phyloP scores from a whole-genome alignment of 306 rosid genomes.

The Inga laurina region DNA sequence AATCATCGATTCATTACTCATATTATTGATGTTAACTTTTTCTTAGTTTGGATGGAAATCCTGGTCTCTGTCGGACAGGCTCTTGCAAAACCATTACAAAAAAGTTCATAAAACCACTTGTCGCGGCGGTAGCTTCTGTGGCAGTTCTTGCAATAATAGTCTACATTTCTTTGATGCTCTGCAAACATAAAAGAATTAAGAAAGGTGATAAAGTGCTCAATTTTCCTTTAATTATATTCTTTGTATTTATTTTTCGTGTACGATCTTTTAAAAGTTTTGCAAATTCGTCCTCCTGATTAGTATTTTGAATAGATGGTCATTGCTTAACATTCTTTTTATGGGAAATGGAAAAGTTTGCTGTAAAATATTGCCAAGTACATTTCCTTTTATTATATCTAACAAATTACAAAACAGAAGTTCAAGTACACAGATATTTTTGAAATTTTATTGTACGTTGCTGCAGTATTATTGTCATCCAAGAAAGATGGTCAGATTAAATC shows the following conservation, averaged over 20 bases:
- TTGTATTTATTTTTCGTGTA: not conserved
- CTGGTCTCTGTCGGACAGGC: not conserved
- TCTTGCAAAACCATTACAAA: not conserved
- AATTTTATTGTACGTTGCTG: not conserved
- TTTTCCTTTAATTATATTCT: not conserved
- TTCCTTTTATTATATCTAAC: too few species aligned
- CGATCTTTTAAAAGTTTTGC: not conserved
- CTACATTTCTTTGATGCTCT: not conserved
- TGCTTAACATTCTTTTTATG: too few species aligned
- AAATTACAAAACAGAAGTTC: too few species aligned
- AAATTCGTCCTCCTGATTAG: not conserved
- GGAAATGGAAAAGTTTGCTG: too few species aligned
- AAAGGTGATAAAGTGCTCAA: not conserved
- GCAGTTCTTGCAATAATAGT: not conserved
- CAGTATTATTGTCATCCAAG: not conserved
- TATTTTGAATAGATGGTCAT: too few species aligned
- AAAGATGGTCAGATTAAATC: not conserved
- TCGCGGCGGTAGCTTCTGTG: constrained; percentile 9
- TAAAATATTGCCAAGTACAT: too few species aligned
- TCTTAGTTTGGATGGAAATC: constrained; percentile 10
- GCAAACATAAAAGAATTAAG: not conserved
- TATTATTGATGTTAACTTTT: not conserved
- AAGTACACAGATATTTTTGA: not conserved
- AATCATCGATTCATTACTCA: not conserved
- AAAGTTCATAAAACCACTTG: constrained; percentile 5